Percentiles rank a stretch among this genome's conserved stretches.
Evolutionary conservation across 1,139 yeast species (phyloP).

Genomic region (Taiozyma onychis): DNA sequence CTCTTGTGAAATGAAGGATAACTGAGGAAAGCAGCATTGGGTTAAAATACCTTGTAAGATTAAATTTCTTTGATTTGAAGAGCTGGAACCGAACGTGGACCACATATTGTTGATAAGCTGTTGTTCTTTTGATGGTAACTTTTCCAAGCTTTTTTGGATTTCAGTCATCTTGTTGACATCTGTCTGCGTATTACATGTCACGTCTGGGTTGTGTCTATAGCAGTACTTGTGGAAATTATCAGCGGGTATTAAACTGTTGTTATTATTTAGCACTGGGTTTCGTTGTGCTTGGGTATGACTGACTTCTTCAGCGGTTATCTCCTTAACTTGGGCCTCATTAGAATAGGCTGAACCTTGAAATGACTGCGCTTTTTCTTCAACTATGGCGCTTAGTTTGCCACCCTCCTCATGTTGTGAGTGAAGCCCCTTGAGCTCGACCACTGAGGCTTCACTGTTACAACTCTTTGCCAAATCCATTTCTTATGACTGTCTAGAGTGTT

Average conservation of each 20-base stretch:
- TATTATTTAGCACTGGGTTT: slow-evolving; percentile 4
- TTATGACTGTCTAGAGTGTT: background rate
- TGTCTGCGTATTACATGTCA: slow-evolving; percentile 62
- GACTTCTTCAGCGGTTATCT: background rate
- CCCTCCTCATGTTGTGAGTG: background rate
- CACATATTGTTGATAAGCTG: slow-evolving; percentile 71
- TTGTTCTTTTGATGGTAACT: slow-evolving; percentile 55
- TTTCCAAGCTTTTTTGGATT: slow-evolving; percentile 51
- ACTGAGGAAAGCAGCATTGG: slow-evolving; percentile 93
- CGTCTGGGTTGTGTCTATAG: slow-evolving; percentile 88
- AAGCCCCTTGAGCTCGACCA: background rate
- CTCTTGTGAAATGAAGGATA: slow-evolving; percentile 76
- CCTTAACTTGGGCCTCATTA: background rate
- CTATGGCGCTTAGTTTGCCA: background rate
- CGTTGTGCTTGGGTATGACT: background rate
- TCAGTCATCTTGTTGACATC: slow-evolving; percentile 62
- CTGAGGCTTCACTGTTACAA: slow-evolving; percentile 1
- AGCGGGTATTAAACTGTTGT: slow-evolving; percentile 16
- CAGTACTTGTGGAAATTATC: slow-evolving; percentile 65
- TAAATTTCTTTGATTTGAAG: slow-evolving; percentile 59
- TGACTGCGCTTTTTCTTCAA: background rate
- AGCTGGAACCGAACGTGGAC: slow-evolving; percentile 74
- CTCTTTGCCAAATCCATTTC: slow-evolving; percentile 8
- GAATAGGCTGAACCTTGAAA: background rate
- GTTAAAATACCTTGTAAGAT: slow-evolving; percentile 79